Evolutionary conservation across 441 rosid genomes (phyloP), one percentile per base, ranked within the genome.

Genomic region (Corymbia citriodora): DNA sequence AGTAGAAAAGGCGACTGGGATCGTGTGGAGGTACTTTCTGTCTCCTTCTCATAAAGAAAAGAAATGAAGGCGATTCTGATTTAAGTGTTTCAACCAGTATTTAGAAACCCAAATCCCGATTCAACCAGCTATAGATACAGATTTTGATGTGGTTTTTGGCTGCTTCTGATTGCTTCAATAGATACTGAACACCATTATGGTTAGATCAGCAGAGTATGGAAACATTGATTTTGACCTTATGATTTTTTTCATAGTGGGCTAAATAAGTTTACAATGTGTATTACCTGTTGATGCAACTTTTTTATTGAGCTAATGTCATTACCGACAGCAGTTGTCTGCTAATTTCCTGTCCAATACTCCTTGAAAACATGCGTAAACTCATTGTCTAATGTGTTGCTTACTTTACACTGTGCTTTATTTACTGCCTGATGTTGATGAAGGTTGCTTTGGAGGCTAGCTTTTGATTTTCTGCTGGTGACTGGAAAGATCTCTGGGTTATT

Each of bases 1-100:
- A 86, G 90, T 89, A 93, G 95, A 82, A 96, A 95, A 94, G 98
- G 97, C 89, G 98, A 93, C 65, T 95, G 95, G 90, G 99, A 97
- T 90, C 93, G 95, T 92, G 99, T 94, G 92, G 98, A 96, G 99
- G 99, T 98, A 93, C 61, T 55, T 31, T 68, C 81, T 55, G 18
- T 87, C 88, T 55, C 52, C 85, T 72, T 36, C 49, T 87, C 70
- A 55, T 36, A 14, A n/a, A 79, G 85, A 23, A 79, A 79, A 79
- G 29, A 79, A 79, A 45, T 79, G 85, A 21, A 40, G 50, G 50
- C 52, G 15, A 40, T 74, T 40, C 10, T 74, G 29, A 17, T 74
- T 74, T 40, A 16, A 40, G 17, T 79, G 85, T 12, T 74, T 79
- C 8, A 13, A 40, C 48, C 52, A 7, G 52, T 45, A 79, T 40